Evolutionary conservation across 371 early-diverging fungal genomes (phyloP), one percentile per base, ranked within the genome.

Genomic region (Actinomortierella ambigua): DNA sequence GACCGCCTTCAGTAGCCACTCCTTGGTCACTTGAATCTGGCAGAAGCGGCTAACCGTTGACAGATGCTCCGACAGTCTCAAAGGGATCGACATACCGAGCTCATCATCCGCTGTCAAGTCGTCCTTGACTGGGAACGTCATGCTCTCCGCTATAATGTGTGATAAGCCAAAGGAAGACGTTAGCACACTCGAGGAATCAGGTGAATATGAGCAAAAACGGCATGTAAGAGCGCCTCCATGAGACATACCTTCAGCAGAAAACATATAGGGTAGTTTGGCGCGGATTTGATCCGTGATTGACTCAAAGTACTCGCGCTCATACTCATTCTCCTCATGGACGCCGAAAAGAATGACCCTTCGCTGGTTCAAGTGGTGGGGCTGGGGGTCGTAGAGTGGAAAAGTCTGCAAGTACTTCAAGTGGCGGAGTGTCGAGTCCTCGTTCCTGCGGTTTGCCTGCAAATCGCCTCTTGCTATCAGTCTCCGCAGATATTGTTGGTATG

Each of bases 391-490:
- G 11, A 87, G 40, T 0, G 89, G 87, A 23, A 89, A 85, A 0
- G 81, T 78, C 22, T 80, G 81, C 4, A 89, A 58, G 46, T 86
- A 82, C 34, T 79, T 75, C 2, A 89, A 53, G 28, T 85, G 84
- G 27, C 82, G 75, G 23, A 77, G 65, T 1, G 82, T 82, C 2
- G 79, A 77, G 29, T 79, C 73, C 26, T 76, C 57, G 20, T 69
- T 40, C 11, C 81, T 78, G 43, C 73, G 76, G 14, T 55, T 77
- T 9, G 77, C 75, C 48, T 85, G 82, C 2, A 87, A 58, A 57
- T 86, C 86, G 5, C 90, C 90, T 27, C 87, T 79, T 11, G 90
- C 87, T 63, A 87, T 87, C n/a, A 90, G 56, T 23, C 88, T 76
- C 24, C 83, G 73, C 15, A 88, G 57, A 61, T 85, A 90, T 13